A percentile compares a stretch with the other conserved stretches of the same genome.
phyloP scores from a whole-genome alignment of 768 basidiomycete genomes.

The Russula lepida region DNA sequence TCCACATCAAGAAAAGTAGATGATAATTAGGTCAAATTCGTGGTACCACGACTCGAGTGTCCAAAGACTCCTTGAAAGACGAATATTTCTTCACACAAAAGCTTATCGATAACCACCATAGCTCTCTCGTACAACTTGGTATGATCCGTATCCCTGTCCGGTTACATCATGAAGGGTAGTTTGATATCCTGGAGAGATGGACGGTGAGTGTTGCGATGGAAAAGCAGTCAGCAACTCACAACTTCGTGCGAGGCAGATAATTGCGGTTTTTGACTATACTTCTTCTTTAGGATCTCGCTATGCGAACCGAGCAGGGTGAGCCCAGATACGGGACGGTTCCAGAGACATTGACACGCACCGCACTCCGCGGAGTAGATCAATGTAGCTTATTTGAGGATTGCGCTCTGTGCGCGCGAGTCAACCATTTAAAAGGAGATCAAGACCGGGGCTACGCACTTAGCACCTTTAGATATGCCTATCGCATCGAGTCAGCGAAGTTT shows the following conservation, averaged over 20 bases:
- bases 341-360: constrained; percentile 4
- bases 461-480: constrained; percentile 48
- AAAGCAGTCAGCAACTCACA: constrained; percentile 28
- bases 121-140: neutral
- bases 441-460: constrained; percentile 35
- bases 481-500: neutral
- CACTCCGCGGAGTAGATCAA: constrained; percentile 10
- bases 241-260: constrained; percentile 66
- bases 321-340: no score
- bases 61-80: neutral
- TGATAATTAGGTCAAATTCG: neutral
- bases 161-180: constrained; percentile 8
- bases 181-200: neutral
- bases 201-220: neutral
- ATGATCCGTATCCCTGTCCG: neutral
- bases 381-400: constrained; percentile 33
- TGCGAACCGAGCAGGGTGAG: neutral
- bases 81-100: neutral
- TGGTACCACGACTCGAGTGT: no score
- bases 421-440: neutral
- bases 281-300: constrained; percentile 46
- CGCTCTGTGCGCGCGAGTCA: constrained; percentile 7
- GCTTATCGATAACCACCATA: neutral
- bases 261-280: constrained; percentile 65
- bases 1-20: neutral